Percentiles rank a stretch among this genome's conserved stretches.
Conservation (phyloP, 805 yeast genomes). For the Wickerhamomyces hampshirensis region DNA sequence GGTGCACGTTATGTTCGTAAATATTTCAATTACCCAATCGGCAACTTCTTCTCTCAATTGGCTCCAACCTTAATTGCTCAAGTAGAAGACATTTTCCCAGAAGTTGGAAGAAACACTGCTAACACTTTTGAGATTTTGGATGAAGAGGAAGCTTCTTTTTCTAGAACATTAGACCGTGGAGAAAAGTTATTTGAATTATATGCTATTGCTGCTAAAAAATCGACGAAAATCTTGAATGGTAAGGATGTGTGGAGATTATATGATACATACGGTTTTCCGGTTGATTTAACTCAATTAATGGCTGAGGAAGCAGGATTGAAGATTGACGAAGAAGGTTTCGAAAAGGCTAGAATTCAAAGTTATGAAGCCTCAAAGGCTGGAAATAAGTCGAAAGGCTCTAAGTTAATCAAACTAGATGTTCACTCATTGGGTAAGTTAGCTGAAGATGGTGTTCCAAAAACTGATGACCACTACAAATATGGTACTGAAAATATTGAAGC, state of each 20-base stretch:
- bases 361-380: conserved; percentile 94
- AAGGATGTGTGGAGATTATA: conserved; percentile 97
- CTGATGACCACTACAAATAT: conserved; percentile 80
- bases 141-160: conserved; percentile 94
- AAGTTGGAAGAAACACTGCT: conserved; percentile 63
- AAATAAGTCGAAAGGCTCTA: conserved; percentile 54
- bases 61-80: conserved; percentile 92
- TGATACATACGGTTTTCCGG: conserved; percentile 99
- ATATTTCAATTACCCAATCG: conserved; percentile 93
- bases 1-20: conserved; percentile 97
- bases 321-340: conserved; percentile 90
- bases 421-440: conserved; percentile 78
- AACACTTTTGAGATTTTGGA: conserved; percentile 85
- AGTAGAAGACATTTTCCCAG: conserved; percentile 88
- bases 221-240: conserved; percentile 77
- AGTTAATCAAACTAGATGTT: conserved; percentile 78
- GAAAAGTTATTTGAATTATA: conserved; percentile 94
- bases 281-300: conserved; percentile 95
- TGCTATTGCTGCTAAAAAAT: conserved; percentile 74
- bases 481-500: conserved; percentile 66
- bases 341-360: conserved; percentile 81
- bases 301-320: conserved; percentile 95
- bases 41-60: conserved; percentile 85
- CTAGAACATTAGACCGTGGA: conserved; percentile 96
- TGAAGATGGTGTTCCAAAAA: conserved; percentile 60